Evolutionary conservation across 2,329 filamentous ascomycete species (phyloP), one percentile per base, ranked within the genome.

Genomic region (Ciborinia camelliae): DNA sequence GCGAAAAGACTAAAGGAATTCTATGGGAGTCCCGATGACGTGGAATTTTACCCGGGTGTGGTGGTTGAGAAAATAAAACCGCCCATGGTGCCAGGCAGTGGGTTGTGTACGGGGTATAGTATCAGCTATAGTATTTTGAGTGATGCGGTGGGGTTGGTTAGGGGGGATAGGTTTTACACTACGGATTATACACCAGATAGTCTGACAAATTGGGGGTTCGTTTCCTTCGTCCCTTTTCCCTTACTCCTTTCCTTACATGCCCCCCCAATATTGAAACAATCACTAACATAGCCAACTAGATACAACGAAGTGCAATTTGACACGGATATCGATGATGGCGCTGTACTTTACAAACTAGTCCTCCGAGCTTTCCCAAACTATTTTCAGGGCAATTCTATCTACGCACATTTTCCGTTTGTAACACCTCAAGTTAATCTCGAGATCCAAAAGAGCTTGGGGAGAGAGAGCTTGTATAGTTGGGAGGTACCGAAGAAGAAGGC

Each of bases 331-430:
- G 93, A 77, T 86, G 93, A 68, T 72, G 91, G 91, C 60, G 92
- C 90, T 69, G 84, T 91, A 20, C 91, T 93, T 77, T 92, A 92
- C 80, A 94, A 93, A 80, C 82, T 96, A 30, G 88, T 92, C 74
- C 79, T 90, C 43, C 84, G 88, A 9, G 89, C 90, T 0, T 91
- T 95, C 80, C 91, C 91, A 1, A 82, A 89, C 69, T 87, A 91
- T 77, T 94, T 92, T 81, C 84, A 84, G 73, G 77, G 81, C 23
- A 87, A 94, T 78, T 91, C 89, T 0, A 85, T 92, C 61, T 95
- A 94, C 68, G 90, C 89, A 0, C 90, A 93, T 74, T 23, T 62
- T 20, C 65, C 68, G 54, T 83, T 86, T 72, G 86, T 83, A 1
- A 86, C 88, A 2, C 90, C 91, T 0, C 79, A 80, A 0, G 90